phyloP scores from a whole-genome alignment of 1,139 yeast species.

The Nakaseomyces kungkrabaensis region DNA sequence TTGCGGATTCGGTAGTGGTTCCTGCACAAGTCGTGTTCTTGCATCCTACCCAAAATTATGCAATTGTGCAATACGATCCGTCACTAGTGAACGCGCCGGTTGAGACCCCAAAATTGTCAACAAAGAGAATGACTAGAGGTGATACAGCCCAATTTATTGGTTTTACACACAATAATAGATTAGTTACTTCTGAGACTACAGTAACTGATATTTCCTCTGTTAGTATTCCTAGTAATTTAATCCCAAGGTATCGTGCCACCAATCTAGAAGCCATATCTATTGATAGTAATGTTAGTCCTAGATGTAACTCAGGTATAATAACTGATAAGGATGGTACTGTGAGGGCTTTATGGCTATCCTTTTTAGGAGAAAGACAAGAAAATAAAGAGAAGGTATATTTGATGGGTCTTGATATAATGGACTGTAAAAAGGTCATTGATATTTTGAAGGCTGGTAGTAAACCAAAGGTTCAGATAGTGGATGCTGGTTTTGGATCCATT shows the following conservation, averaged over 20 bases:
- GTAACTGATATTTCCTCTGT: slow-evolving; percentile 69
- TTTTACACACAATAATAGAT: slow-evolving; percentile 58
- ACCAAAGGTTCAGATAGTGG: slow-evolving; percentile 59
- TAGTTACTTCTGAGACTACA: slow-evolving; percentile 65
- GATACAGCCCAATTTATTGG: slow-evolving; percentile 72
- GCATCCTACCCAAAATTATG: slow-evolving; percentile 84
- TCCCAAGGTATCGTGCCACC: slow-evolving; percentile 80
- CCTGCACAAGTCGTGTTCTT: slow-evolving; percentile 75
- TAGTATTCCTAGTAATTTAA: slow-evolving; percentile 58
- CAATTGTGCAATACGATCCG: slow-evolving; percentile 78
- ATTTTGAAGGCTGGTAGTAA: slow-evolving; percentile 42
- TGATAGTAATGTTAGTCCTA: slow-evolving; percentile 62
- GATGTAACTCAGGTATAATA: slow-evolving; percentile 72
- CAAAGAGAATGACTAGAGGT: slow-evolving; percentile 58
- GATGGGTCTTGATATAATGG: slow-evolving; percentile 71
- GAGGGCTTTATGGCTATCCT: slow-evolving; percentile 77
- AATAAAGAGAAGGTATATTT: slow-evolving; percentile 54
- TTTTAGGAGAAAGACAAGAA: slow-evolving; percentile 59
- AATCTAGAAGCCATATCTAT: slow-evolving; percentile 69
- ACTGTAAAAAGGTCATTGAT: slow-evolving; percentile 48
- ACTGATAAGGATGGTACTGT: slow-evolving; percentile 73
- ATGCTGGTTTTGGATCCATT: slow-evolving; percentile 65
- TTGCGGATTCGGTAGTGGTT: slow-evolving; percentile 77
- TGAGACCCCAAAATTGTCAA: slow-evolving; percentile 53
- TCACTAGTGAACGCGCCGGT: slow-evolving; percentile 51